Base-by-base conservation (phyloP, 257 asterid genomes). In the Przewalskia tangutica region DNA sequence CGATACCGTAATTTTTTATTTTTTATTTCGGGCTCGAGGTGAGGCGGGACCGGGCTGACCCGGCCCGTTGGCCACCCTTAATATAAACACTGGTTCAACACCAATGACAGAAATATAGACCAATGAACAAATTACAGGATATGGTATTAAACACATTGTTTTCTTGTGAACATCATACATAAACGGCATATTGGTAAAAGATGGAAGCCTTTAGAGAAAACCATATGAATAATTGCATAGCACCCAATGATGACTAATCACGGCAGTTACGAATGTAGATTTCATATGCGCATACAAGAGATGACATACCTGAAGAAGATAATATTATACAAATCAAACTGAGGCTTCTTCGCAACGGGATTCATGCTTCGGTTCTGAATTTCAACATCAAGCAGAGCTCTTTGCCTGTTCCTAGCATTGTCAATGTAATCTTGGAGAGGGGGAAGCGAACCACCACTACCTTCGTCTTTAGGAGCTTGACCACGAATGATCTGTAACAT, bases 401-500 rank as follows among this genome's bases (percentile, higher is more conserved):
- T 81, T 76, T 86, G 86, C 48, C 97, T 86, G 80, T 85, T 82
- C 67, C 80, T 76, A 63, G 97, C 93, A 83, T 97, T 84, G 70
- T 78, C 90, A 10, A 83, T 81, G 83, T 95, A 95, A 65, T 92
- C 98, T 56, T 60, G 62, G 4, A 93, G 91, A 62, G 98, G 96
- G 34, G 98, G 98, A 76, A 92, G 96, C 1, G 82, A 84, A 66
- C 84, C 81, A 32, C 76, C 84, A 40, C 83, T 89, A 50, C 86
- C 84, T 42, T 87, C 93, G 7, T 50, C 82, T 71, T 84, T 84
- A 83, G 83, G 78, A 68, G 91, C 88, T 90, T 91, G 91, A 38
- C 92, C 95, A 50, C 98, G 93, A 75, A 95, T 91, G 16, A 95
- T 88, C 98, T 93, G 75, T 73, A 50, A 7, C 75, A 54, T 67